Evolutionary conservation across 2,329 filamentous ascomycete species (phyloP).

Genomic region (Claviceps monticola): DNA sequence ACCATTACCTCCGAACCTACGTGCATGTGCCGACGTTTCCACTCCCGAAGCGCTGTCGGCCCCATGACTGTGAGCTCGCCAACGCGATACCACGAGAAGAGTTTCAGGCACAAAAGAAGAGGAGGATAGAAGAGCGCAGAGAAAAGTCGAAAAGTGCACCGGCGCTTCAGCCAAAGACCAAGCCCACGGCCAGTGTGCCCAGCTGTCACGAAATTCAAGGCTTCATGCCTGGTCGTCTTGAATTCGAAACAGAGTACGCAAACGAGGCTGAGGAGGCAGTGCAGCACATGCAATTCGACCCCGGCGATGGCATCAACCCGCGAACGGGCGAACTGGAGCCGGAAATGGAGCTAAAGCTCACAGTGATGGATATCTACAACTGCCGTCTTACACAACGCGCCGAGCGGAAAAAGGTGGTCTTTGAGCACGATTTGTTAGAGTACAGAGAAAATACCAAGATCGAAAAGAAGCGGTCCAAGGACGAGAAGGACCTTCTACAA

Average conservation of each 20-base stretch:
- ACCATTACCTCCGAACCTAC: slow-evolving; percentile 85
- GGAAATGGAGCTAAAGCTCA: slow-evolving; percentile 94
- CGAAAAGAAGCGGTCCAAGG: slow-evolving; percentile 93
- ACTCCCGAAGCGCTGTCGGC: slow-evolving; percentile 73
- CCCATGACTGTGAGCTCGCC: slow-evolving; percentile 63
- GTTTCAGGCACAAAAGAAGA: slow-evolving; percentile 86
- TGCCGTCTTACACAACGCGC: slow-evolving; percentile 77
- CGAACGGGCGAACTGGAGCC: slow-evolving; percentile 76
- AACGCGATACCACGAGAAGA: slow-evolving; percentile 76
- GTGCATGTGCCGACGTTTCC: slow-evolving; percentile 75
- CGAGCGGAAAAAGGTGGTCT: slow-evolving; percentile 90
- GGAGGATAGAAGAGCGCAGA: slow-evolving; percentile 81
- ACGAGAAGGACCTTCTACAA: slow-evolving; percentile 80
- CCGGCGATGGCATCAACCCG: slow-evolving; percentile 82
- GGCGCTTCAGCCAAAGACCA: slow-evolving; percentile 78
- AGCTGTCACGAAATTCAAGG: slow-evolving; percentile 96
- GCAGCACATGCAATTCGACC: slow-evolving; percentile 96
- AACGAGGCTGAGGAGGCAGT: slow-evolving; percentile 98
- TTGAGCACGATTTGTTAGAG: slow-evolving; percentile 86
- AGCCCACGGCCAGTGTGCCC: slow-evolving; percentile 88
- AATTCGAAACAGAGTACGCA: slow-evolving; percentile 95
- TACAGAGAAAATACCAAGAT: slow-evolving; percentile 80
- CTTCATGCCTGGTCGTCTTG: slow-evolving; percentile 93
- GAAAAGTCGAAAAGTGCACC: slow-evolving; percentile 75
- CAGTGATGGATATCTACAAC: slow-evolving; percentile 98